Evolutionary conservation across 2,329 filamentous ascomycete species (phyloP).

Genomic region (Emydomyces testavorans): DNA sequence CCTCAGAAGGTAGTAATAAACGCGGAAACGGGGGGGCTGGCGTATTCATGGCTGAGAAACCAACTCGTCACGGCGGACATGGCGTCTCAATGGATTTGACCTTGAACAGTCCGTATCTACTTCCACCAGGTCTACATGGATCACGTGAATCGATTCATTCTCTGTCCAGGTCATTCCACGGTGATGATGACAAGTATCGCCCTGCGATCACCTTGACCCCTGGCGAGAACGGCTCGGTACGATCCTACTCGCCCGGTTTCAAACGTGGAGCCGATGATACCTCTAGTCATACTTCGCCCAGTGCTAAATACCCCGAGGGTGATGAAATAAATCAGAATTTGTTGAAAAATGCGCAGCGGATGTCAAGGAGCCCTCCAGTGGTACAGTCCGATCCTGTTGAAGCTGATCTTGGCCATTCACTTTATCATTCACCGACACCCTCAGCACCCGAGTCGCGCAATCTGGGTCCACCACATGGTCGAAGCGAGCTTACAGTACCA

Average conservation of each 20-base stretch:
- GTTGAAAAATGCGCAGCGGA: slow-evolving; percentile 46
- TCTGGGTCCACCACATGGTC: neutral
- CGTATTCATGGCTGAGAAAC: slow-evolving; percentile 26
- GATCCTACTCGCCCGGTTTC: slow-evolving; percentile 24
- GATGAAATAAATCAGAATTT: slow-evolving; percentile 43
- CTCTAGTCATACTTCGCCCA: slow-evolving; percentile 44
- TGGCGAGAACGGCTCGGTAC: slow-evolving; percentile 33
- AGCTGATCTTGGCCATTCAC: neutral
- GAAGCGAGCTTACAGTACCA: slow-evolving; percentile 4
- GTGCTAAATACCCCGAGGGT: slow-evolving; percentile 28
- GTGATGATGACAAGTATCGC: slow-evolving; percentile 76
- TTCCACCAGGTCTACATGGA: slow-evolving; percentile 67
- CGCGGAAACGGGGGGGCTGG: slow-evolving; percentile 34
- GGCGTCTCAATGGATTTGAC: slow-evolving; percentile 55
- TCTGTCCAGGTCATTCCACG: slow-evolving; percentile 61
- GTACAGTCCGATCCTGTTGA: slow-evolving; percentile 4
- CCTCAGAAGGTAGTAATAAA: slow-evolving; percentile 23
- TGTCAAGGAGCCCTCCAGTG: slow-evolving; percentile 46
- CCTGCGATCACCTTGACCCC: slow-evolving; percentile 46
- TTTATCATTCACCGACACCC: neutral
- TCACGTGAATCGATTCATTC: slow-evolving; percentile 82
- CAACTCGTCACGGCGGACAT: slow-evolving; percentile 30
- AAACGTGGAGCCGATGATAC: slow-evolving; percentile 36
- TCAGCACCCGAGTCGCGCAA: neutral
- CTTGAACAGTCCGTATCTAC: slow-evolving; percentile 75